Evolutionary conservation across 148 eudicot genomes (phyloP), one percentile per base, ranked within the genome.

Genomic region (Nyssa sinensis): DNA sequence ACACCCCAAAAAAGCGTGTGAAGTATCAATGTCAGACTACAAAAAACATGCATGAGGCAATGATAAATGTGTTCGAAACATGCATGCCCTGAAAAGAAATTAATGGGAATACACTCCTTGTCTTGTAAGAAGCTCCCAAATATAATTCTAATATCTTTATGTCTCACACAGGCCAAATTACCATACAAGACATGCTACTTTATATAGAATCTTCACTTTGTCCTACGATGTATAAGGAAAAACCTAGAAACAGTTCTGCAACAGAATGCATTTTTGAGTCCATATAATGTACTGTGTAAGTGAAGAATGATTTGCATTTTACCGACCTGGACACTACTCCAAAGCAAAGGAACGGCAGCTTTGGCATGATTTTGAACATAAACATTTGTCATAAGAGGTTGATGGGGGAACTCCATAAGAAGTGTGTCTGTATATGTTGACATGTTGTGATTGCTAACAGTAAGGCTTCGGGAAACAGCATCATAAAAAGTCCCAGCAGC

Each of bases 401-500:
- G 98, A 74, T 91, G 81, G 25, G 99, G 97, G 70, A 96, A 91
- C 61, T 96, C 98, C 91, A 89, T 74, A 31, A 96, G 86, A 61
- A 96, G 84, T 19, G 99, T 96, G 68, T 90, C 90, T 39, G 99
- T 84, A 76, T 78, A 82, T 16, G 99, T 91, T 30, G 98, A 89
- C 69, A 80, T 85, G n/a, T n/a, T n/a, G 81, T 89, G 85, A 78
- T 96, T 96, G 80, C 78, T 91, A 71, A 96, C 86, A 29, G 82
- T 83, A 74, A 96, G 99, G 81, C 92, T 96, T 66, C 93, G 93
- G 19, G 97, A 88, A 76, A 96, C 95, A 75, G 88, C 79, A 81
- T 96, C 99, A 83, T 86, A 96, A 62, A 96, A 84, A 63, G 99
- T 96, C 71, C 99, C 99, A 64, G 99, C 99, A 69, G 90, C 99